These are phyloP conservation scores for Ceratobasidium sp. DNA, from an alignment of 1,284 basidiomycete species.

Conservation along the genomic window DNA sequence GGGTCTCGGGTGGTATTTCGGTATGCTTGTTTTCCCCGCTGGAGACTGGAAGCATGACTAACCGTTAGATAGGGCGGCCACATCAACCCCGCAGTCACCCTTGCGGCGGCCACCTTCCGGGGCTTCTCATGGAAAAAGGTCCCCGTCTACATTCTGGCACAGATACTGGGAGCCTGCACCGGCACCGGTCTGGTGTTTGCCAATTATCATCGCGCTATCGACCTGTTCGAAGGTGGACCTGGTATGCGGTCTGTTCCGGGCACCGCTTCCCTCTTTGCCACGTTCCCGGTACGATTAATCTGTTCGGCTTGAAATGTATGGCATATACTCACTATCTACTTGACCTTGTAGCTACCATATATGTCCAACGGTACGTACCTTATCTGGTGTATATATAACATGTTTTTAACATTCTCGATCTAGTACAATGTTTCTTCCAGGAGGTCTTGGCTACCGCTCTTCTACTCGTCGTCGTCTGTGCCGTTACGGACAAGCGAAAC, in stretches of 20 bases:
- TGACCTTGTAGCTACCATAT: conserved; percentile 24
- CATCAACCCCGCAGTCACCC: conserved; percentile 81
- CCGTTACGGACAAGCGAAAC: conserved; percentile 28
- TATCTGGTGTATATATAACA: neutral
- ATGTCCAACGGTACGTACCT: conserved; percentile 49
- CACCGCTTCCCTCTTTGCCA: conserved; percentile 78
- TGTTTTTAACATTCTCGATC: conserved; percentile 50
- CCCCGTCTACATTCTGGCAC: conserved; percentile 71
- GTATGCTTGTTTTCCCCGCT: neutral
- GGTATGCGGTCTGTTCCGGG: conserved; percentile 68
- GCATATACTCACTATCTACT: neutral
- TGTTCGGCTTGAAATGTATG: neutral
- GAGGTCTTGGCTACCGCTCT: conserved; percentile 16
- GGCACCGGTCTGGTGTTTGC: conserved; percentile 79
- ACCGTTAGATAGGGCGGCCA: conserved; percentile 69
- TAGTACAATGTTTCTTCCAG: conserved; percentile 16
- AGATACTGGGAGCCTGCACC: conserved; percentile 75
- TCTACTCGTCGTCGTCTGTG: conserved; percentile 8
- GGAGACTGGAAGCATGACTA: neutral
- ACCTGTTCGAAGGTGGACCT: conserved; percentile 73
- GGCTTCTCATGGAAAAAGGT: conserved; percentile 84
- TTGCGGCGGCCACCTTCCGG: conserved; percentile 75
- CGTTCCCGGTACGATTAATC: conserved; percentile 66
- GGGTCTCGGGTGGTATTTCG: conserved; percentile 27
- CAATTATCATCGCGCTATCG: conserved; percentile 79